Base-by-base conservation (phyloP, 768 basidiomycete genomes). In the Clavaria fumosa region DNA sequence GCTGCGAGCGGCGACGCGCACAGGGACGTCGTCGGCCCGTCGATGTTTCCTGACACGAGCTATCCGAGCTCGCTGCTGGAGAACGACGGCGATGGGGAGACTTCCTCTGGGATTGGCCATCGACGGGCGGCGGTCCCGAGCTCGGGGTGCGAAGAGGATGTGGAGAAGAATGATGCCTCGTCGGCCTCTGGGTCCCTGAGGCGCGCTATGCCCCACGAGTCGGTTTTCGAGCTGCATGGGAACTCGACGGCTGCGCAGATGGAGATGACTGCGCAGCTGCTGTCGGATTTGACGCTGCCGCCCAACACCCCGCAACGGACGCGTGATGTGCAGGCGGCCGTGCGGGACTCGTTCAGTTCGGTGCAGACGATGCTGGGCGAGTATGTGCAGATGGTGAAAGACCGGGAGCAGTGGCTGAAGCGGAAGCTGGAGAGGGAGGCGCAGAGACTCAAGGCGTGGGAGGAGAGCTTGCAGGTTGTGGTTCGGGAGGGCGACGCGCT, bases 401-500 rank as follows among this genome's bases (percentile, higher is more conserved):
- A 79, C 40, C 66, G 91, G n/a, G 91, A 95, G 45, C 67, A 70
- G 34, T 95, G 79, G 70, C 90, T 74, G 63, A 66, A 64, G 39
- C 57, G 63, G 21, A 69, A 74, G 46, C 59, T 89, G 7, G 67
- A 67, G 44, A 67, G 70, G 18, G 82, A 88, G 50, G 62, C 66
- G 34, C 62, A 67, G 46, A 63, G 75, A 18, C 74, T 76, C 49
- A 60, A 51, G 7, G 62, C 89, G 19, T 96, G 91, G 91, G 90
- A 93, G 57, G 79, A 88, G 58, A 91, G 83, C 53, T 55, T 96
- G 50, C 74, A 78, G 38, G 72, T 74, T 2, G 88, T 91, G 5
- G 89, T 90, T 1, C 66, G 69, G 39, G 85, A 93, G 53, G 88
- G 89, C 11, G 85, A 86, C 49, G 67, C 63, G 7, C 66, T 91